Evolutionary conservation across 129 eudicot genomes (phyloP), one percentile per base, ranked within the genome.

Genomic region (Mikania micrantha): DNA sequence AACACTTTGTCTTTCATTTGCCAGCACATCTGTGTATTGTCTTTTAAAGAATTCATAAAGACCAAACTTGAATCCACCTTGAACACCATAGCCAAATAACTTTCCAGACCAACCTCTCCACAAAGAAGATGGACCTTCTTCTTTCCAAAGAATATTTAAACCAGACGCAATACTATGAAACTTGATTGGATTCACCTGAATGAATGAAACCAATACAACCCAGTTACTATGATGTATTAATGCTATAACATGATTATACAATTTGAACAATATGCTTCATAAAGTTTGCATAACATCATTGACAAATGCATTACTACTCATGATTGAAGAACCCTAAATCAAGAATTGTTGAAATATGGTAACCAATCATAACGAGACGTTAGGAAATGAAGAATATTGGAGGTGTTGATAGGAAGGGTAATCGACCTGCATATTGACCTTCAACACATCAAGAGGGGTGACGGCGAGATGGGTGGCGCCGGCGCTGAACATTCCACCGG

Each of bases 91-190:
- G 32, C 98, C 98, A 34, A 92, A 78, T 69, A 92, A 76, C 67
- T 88, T 92, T 13, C 91, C 84, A 13, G 96, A 85, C 96, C 98
- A 92, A 39, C 98, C 98, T 77, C 98, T 88, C 94, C 88, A 86
- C 57, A 88, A 83, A 40, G 88, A 84, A 60, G 85, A 71, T 22
- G 87, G 80, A 15, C 98, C 96, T 79, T 82, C 84, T 72, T 92
- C 95, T 75, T 73, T 84, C 89, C 90, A 88, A 10, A 92, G 75
- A 49, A 85, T 76, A 49, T 77, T 73, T 20, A 92, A 73, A 67
- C 98, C 96, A 22, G 96, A 85, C n/a, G 80, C 78, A 52, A 92
- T 88, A 75, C 81, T 78, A 52, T 60, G 67, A 73, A 85, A 92
- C 84, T 84, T 92, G 52, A 72, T 58, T 11, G 98, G 98, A 78